These are phyloP conservation scores for Geosmithia putterillii DNA, from an alignment of 2,329 filamentous ascomycete genomes.

Conservation along the genomic window DNA sequence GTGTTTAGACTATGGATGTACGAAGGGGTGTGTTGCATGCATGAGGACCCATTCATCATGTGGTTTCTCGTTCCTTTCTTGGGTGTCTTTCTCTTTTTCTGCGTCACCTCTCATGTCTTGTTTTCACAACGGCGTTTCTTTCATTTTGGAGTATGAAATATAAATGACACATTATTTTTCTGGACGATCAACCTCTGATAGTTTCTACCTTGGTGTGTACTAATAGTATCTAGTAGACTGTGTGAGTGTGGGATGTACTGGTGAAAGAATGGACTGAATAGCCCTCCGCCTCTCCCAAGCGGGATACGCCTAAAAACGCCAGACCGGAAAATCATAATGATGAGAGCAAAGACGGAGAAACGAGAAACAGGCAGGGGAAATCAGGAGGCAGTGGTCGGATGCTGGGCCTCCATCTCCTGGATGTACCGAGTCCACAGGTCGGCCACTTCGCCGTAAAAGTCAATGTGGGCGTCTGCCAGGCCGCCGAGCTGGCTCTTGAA, in stretches of 20 bases:
- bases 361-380: not conserved
- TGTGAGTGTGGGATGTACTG: too few species aligned
- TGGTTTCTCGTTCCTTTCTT: too few species aligned
- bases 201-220: too few species aligned
- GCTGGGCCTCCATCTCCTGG: slow-evolving; percentile 71
- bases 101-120: too few species aligned
- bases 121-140: too few species aligned
- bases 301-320: slow-evolving; percentile 13
- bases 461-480: slow-evolving; percentile 73
- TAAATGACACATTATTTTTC: not conserved
- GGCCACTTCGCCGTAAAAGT: slow-evolving; percentile 71
- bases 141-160: not conserved
- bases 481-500: slow-evolving; percentile 79
- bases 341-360: too few species aligned
- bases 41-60: too few species aligned
- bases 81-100: not conserved
- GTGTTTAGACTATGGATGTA: not conserved
- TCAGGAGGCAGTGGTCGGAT: too few species aligned
- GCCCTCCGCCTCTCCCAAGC: slow-evolving; percentile 4
- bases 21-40: too few species aligned
- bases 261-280: not conserved
- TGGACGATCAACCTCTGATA: too few species aligned
- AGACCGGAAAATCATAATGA: not conserved
- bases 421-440: slow-evolving; percentile 85
- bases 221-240: too few species aligned